These are phyloP conservation scores for Mallotus japonicus DNA, from an alignment of 441 rosid species.

Conservation along the genomic window DNA sequence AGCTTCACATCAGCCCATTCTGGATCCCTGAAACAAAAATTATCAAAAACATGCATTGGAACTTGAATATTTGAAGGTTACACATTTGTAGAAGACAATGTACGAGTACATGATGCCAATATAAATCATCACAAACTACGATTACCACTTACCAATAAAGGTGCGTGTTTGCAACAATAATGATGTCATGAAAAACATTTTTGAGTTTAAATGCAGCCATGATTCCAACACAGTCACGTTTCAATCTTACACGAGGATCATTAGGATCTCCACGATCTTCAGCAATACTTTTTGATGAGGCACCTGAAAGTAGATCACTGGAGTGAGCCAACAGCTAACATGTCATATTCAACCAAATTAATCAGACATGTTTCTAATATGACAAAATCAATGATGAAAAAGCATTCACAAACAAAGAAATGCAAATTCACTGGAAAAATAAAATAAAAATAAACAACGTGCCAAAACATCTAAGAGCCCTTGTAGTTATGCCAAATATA, in stretches of 20 bases:
- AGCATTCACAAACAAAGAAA: not conserved
- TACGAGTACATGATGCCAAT: not conserved
- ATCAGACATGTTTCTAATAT: constrained; percentile 1
- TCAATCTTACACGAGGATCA: constrained; percentile 74
- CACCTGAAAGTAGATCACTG: constrained; percentile 35
- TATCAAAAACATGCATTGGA: not conserved
- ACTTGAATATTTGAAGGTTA: not conserved
- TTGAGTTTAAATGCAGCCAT: constrained; percentile 85
- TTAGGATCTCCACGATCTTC: constrained; percentile 63
- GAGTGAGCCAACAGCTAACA: constrained; percentile 20
- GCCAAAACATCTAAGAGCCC: too few relatives aligned
- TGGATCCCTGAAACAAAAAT: constrained; percentile 67
- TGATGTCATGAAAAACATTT: constrained; percentile 47
- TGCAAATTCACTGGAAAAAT: not conserved
- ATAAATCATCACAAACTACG: too few relatives aligned
- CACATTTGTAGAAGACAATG: not conserved
- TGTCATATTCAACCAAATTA: not conserved
- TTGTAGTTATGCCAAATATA: too few relatives aligned
- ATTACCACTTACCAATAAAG: constrained; percentile 58
- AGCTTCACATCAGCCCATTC: constrained; percentile 90
- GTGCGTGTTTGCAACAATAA: constrained; percentile 85
- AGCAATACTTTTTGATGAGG: constrained; percentile 29
- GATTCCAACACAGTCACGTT: constrained; percentile 88
- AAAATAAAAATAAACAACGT: too few relatives aligned
- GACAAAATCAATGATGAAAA: not conserved